Percentiles rank a stretch among this genome's conserved stretches.
Conservation (phyloP, 768 basidiomycete species). For the Suillus ampliporus region DNA sequence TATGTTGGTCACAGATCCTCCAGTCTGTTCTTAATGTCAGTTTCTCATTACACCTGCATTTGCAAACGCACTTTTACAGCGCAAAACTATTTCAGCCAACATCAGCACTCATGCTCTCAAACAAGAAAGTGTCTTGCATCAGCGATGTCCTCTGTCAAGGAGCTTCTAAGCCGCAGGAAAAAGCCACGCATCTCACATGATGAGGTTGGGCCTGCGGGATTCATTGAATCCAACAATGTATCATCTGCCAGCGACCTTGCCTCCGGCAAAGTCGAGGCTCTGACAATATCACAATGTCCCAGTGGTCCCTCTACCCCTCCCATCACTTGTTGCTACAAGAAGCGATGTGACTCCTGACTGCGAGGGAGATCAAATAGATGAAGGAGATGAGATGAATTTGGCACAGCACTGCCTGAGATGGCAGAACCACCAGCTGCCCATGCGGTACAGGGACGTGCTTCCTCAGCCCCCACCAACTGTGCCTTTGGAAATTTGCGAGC, state of each 20-base stretch:
- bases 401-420: neutral
- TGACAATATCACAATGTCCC: neutral
- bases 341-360: too few species aligned
- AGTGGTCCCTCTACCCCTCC: neutral
- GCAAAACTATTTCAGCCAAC: too few species aligned
- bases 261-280: neutral
- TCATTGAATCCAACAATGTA: neutral
- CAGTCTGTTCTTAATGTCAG: neutral
- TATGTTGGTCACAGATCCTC: neutral
- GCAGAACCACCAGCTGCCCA: constrained; percentile 5
- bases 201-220: too few species aligned
- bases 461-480: constrained; percentile 7
- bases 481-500: neutral
- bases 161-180: too few species aligned
- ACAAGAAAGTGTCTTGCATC: too few species aligned
- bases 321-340: too few species aligned
- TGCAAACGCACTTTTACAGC: too few species aligned
- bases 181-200: too few species aligned
- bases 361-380: too few species aligned
- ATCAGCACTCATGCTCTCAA: too few species aligned
- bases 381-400: constrained; percentile 1
- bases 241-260: neutral
- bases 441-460: constrained; percentile 8
- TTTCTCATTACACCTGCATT: neutral
- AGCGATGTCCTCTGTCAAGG: too few species aligned